These are phyloP conservation scores for Neonectria faginata DNA, from an alignment of 2,329 filamentous ascomycete genomes.

Conservation along the genomic window DNA sequence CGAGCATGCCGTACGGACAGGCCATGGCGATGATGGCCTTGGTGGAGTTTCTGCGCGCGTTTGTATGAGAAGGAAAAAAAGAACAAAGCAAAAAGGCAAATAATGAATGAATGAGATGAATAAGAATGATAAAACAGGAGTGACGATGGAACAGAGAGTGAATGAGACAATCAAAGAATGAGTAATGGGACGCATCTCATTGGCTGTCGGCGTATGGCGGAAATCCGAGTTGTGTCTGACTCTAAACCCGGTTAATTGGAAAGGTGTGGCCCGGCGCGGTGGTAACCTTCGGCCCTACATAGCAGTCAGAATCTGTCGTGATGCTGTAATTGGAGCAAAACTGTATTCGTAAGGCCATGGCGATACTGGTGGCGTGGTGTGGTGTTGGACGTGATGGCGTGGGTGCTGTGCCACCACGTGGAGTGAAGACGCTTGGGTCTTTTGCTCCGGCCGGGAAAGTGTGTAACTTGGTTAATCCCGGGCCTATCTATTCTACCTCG, in stretches of 20 bases:
- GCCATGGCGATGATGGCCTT: slow-evolving; percentile 87
- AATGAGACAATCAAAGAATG: slow-evolving; percentile 1
- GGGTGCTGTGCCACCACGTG: too few species aligned
- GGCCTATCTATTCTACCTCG: too few species aligned
- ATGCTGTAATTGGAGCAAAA: background rate
- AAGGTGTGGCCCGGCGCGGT: background rate
- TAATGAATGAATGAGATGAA: background rate
- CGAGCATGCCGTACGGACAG: slow-evolving; percentile 87
- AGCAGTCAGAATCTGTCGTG: too few species aligned
- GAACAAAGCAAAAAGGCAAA: too few species aligned
- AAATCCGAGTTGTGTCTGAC: background rate
- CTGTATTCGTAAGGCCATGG: background rate
- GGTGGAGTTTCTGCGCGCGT: slow-evolving; percentile 75
- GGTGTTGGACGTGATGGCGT: background rate
- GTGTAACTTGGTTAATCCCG: too few species aligned
- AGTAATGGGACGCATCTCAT: background rate
- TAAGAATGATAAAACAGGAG: background rate
- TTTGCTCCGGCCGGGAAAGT: too few species aligned
- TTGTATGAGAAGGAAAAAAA: slow-evolving; percentile 29
- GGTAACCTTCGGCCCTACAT: too few species aligned
- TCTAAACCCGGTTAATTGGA: background rate
- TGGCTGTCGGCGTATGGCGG: background rate
- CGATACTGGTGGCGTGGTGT: background rate
- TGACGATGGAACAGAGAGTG: background rate
- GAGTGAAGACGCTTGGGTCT: too few species aligned